Evolutionary conservation across 2,329 filamentous ascomycete species (phyloP).

Genomic region (Fusarium abutilonis): DNA sequence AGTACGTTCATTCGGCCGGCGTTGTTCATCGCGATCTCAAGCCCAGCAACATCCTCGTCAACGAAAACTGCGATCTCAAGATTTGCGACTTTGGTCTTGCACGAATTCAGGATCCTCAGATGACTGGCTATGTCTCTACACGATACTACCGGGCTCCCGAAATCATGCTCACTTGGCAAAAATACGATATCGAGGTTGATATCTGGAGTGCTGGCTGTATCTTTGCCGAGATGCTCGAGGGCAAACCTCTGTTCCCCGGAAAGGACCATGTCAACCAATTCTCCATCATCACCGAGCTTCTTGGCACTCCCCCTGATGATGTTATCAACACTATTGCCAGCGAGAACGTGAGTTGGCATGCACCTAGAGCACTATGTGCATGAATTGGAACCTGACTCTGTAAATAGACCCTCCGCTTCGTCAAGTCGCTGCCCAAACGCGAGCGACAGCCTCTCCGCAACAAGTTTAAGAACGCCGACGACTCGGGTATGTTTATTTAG

Average conservation of each 20-base stretch:
- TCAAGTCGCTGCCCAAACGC: conserved; percentile 95
- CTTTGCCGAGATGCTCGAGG: conserved; percentile 98
- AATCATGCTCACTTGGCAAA: conserved; percentile 99
- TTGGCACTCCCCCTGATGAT: conserved; percentile 96
- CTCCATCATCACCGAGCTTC: conserved; percentile 97
- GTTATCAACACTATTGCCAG: conserved; percentile 99
- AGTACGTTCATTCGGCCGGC: conserved; percentile 98
- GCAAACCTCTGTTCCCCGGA: conserved; percentile 96
- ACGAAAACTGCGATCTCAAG: conserved; percentile 99
- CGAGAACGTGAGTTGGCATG: conserved; percentile 80
- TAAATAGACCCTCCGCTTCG: conserved; percentile 86
- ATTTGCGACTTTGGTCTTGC: conserved; percentile 99
- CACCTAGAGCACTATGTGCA: background rate
- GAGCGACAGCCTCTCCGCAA: conserved; percentile 85
- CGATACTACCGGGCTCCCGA: conserved; percentile 98
- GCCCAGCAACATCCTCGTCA: conserved; percentile 98
- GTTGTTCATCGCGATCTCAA: conserved; percentile 98
- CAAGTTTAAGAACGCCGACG: conserved; percentile 97
- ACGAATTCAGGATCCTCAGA: conserved; percentile 97
- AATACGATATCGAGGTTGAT: conserved; percentile 98
- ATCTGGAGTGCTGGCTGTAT: conserved; percentile 99
- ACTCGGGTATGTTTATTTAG: conserved; percentile 74
- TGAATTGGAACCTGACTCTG: conserved; percentile 31
- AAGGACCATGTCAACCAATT: conserved; percentile 99
- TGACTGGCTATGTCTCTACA: conserved; percentile 99